Conservation (phyloP, 768 basidiomycete species). For the Leccinum pellstonianum region DNA sequence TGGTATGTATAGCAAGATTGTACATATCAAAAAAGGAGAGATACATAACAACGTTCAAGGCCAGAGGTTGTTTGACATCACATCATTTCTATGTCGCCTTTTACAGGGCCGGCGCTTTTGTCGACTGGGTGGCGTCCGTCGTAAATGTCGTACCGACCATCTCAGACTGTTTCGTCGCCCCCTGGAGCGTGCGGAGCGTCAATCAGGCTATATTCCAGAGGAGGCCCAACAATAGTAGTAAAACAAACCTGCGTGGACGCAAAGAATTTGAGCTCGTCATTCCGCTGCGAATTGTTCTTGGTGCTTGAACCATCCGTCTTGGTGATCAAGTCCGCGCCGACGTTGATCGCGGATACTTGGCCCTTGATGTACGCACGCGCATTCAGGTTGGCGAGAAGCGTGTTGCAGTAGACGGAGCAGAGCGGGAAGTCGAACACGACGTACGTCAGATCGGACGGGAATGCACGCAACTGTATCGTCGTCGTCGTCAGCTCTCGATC, state of each 20-base stretch:
- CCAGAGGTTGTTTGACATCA: not conserved
- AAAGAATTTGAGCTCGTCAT: not conserved
- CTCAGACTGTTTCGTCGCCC: not conserved
- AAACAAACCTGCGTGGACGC: not conserved
- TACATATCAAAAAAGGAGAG: not conserved
- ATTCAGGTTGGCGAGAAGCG: constrained; percentile 6
- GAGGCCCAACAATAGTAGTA: not conserved
- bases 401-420: constrained; percentile 4
- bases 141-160: not conserved
- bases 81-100: not conserved
- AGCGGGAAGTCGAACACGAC: constrained; percentile 5
- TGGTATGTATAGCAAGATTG: not conserved
- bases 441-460: not conserved
- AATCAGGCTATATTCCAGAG: not conserved
- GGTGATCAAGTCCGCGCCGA: not conserved
- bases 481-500: not conserved
- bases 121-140: not conserved
- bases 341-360: not conserved
- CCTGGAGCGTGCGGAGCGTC: not conserved
- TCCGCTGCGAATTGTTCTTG: not conserved
- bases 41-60: not conserved
- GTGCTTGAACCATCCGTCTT: not conserved
- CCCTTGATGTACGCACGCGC: constrained; percentile 6
- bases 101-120: not conserved
- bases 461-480: not conserved